Evolutionary conservation across 2,329 filamentous ascomycete genomes (phyloP).

Genomic region (Lasiodiplodia citricola): DNA sequence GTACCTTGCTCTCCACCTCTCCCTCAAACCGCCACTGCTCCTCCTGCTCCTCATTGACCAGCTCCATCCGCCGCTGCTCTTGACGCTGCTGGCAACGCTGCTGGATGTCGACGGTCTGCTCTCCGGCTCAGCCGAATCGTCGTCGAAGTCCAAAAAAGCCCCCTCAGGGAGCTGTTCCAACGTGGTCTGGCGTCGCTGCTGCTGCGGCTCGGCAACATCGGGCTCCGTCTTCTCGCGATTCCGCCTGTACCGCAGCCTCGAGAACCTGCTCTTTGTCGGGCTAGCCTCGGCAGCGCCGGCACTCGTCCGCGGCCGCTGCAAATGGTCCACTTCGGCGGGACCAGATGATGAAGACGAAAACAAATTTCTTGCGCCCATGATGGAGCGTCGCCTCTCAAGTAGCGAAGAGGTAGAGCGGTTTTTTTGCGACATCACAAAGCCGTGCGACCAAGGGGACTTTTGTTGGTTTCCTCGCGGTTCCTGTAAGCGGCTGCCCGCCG

Average conservation of each 20-base stretch:
- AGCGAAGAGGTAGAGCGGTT: not conserved
- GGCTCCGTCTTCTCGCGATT: not conserved
- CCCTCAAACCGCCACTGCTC: not conserved
- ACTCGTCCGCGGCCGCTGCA: not conserved
- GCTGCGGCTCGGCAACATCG: not conserved
- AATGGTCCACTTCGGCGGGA: not conserved
- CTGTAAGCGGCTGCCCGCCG: not conserved
- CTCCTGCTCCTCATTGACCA: slow-evolving; percentile 3
- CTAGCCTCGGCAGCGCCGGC: not conserved
- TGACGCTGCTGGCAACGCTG: not conserved
- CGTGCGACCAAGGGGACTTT: not conserved
- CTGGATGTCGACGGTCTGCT: not conserved
- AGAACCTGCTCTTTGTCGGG: slow-evolving; percentile 2
- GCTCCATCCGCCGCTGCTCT: slow-evolving; percentile 2
- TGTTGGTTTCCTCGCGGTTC: not conserved
- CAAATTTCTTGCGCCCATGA: not conserved
- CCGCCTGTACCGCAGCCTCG: not conserved
- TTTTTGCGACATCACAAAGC: not conserved
- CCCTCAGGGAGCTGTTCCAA: not conserved
- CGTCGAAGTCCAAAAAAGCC: not conserved
- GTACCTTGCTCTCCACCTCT: slow-evolving; percentile 12
- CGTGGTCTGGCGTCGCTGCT: not conserved
- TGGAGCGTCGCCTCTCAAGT: not conserved
- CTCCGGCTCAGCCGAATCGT: not conserved
- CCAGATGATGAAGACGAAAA: not conserved